Evolutionary conservation across 306 rosid genomes (phyloP), one percentile per base, ranked within the genome.

Genomic region (Begonia masoniana): DNA sequence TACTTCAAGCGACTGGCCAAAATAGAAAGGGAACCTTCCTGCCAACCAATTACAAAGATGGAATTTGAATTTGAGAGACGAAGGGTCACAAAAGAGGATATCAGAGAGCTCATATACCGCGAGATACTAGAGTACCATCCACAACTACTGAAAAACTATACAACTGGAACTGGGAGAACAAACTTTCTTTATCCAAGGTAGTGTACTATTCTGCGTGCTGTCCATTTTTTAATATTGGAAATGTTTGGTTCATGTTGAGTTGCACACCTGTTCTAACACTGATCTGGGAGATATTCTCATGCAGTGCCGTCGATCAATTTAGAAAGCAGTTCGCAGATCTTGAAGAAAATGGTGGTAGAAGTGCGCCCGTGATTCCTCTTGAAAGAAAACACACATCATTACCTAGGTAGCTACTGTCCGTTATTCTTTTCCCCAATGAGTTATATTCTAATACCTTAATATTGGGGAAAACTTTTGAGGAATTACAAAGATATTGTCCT

Each of bases 121-220:
- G 97, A 89, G 76, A 85, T 85, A 66, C 67, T 89, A 55, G 97
- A 89, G 68, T 89, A 89, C 54, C 95, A 89, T 72, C 97, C 97
- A 59, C 94, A 89, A 59, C 80, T 89, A 57, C 70, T 85, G 57
- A 85, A 91, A 67, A 94, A 91, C 60, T 85, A 85, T 72, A 74
- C 75, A 60, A 89, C 80, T 59, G 97, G 95, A 62, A 74, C 80
- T 4, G 94, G 82, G 70, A 78, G 87, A 70, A 78, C 85, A 41
- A 89, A 69, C 78, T 85, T 89, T 71, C 91, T 89, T 47, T 82
- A 82, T 63, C 95, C 95, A 76, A 89, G 97, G 97, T 88, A 64
- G n/a, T 47, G 15, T 10, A 21, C 51, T 1, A 21, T 16, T 14
- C 49, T 60, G 42, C 12, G 21, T 41, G 53, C 14, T 48, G 52